Percentiles rank a stretch among this genome's conserved stretches.
Conservation (phyloP, 2,329 filamentous ascomycete genomes). For the Cladosporium sp. region DNA sequence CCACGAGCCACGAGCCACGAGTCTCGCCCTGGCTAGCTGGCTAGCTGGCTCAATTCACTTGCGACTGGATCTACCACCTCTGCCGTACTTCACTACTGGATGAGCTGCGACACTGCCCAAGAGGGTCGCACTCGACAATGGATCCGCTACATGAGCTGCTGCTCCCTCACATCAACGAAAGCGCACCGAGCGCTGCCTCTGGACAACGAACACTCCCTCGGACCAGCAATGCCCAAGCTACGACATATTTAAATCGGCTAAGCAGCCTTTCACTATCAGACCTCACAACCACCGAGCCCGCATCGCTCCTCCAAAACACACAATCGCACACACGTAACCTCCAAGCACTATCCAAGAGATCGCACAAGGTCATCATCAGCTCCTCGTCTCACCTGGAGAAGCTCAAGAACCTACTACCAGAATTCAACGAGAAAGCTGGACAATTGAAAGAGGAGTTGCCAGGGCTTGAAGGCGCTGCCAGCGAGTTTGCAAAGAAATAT, state of each 20-base stretch:
- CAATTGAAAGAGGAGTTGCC: conserved; percentile 74
- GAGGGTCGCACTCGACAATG: neutral
- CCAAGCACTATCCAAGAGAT: conserved; percentile 85
- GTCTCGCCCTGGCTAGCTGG: conserved; percentile 1
- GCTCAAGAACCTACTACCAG: conserved; percentile 70
- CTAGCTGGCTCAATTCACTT: neutral
- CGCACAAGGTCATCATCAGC: conserved; percentile 79
- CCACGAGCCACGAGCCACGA: neutral
- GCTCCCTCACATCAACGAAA: conserved; percentile 58
- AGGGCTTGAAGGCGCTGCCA: conserved; percentile 73
- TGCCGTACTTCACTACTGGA: neutral
- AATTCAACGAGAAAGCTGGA: conserved; percentile 64
- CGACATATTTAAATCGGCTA: conserved; percentile 75
- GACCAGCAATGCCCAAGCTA: conserved; percentile 55
- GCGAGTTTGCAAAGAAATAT: conserved; percentile 81
- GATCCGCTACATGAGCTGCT: conserved; percentile 78
- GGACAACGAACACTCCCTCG: conserved; percentile 39
- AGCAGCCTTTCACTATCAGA: conserved; percentile 74
- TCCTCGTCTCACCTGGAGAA: conserved; percentile 78
- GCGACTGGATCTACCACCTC: neutral
- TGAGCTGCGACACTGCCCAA: neutral
- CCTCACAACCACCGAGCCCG: conserved; percentile 73
- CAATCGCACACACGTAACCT: conserved; percentile 81
- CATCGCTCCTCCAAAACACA: conserved; percentile 75
- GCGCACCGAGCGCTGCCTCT: conserved; percentile 42